Evolutionary conservation across 495 filamentous ascomycete genomes (phyloP), one percentile per base, ranked within the genome.

Genomic region (Stereocaulon alpinum): DNA sequence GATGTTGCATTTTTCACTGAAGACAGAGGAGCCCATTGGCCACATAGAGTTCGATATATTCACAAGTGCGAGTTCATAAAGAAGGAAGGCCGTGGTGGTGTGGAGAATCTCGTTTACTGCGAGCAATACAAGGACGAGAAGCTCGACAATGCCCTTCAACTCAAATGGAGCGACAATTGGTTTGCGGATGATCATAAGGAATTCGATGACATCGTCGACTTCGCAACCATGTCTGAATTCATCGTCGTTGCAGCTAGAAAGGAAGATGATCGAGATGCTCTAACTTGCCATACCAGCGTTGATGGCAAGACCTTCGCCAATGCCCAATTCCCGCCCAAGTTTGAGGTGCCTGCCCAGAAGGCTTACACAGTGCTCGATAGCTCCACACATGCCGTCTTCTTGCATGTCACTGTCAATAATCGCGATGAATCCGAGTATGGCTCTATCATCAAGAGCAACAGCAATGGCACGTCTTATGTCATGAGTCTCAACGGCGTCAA

Each of bases 371-470:
- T 96, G 6, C 79, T 99, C 18, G 89, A 95, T 62, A 93, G 88
- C 70, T 90, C 88, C 11, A 94, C 89, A 0, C 90, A 96, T 72
- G 86, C 93, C 9, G 77, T 96, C 53, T 96, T 97, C 75, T 71
- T 99, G 57, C 90, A 96, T 61, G 91, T 97, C 17, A 88, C 84
- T 3, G 85, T 88, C 51, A 84, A 84, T 58, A 76, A 74, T 29
- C 71, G 72, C 9, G 65, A 74, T 27, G 83, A 77, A 4, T 79
- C 77, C 40, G 81, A 84, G 56, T 89, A 86, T 62, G 93, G 93
- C n/a, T 82, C 83, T 27, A 85, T 99, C 55, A 79, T 99, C 67
- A 97, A 97, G 79, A 95, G 89, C 64, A 99, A 99, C 72, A 96
- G 88, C 65, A 97, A 97, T 67, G 93, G 93, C 41, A 97, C 93